phyloP scores from a whole-genome alignment of 2,329 filamentous ascomycete species.

The Neofusicoccum cordaticola region DNA sequence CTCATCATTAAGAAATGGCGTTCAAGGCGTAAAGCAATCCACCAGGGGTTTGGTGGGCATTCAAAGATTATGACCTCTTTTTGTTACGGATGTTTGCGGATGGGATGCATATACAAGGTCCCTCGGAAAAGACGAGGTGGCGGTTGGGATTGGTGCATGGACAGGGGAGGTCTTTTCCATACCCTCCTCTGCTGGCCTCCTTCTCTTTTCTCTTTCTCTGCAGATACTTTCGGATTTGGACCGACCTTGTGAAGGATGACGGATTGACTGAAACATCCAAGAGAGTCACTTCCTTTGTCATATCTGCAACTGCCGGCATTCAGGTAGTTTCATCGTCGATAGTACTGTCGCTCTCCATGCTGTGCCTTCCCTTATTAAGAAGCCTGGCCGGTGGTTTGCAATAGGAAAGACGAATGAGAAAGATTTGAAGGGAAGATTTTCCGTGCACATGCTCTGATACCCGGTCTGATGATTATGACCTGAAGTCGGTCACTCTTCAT shows the following conservation, averaged over 20 bases:
- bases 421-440: not conserved
- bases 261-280: not conserved
- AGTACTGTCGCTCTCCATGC: not conserved
- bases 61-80: conserved; percentile 10
- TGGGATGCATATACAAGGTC: conserved; percentile 1
- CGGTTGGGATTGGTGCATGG: conserved; percentile 2
- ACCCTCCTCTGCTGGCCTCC: not conserved
- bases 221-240: not conserved
- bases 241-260: not conserved
- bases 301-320: not conserved
- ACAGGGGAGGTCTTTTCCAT: not conserved
- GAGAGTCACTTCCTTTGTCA: not conserved
- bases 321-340: conserved; percentile 4
- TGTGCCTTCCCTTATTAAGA: not conserved
- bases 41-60: not conserved
- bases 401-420: conserved; percentile 4
- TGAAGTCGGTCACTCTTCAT: no score
- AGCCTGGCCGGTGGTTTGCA: not conserved
- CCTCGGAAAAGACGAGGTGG: not conserved
- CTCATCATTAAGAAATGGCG: not conserved
- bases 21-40: not conserved
- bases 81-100: not conserved
- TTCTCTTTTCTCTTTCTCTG: conserved; percentile 9
- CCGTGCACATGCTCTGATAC: no score
- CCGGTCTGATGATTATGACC: no score